Evolutionary conservation across 148 eudicot species (phyloP).

Genomic region (Polygonum maritimum): DNA sequence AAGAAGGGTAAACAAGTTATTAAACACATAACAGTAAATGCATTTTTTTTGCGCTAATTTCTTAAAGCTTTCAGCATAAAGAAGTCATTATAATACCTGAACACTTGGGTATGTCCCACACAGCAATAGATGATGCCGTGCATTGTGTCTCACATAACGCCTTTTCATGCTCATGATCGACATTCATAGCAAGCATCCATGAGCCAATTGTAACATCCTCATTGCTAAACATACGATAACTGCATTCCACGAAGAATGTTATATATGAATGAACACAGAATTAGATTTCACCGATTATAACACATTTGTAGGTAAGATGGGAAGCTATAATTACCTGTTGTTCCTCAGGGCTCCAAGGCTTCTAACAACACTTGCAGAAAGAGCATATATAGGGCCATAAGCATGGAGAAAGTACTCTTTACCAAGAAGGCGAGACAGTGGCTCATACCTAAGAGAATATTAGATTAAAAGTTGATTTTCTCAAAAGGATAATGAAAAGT

Average conservation of each 20-base stretch:
- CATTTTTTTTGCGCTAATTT: background rate
- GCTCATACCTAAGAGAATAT: constrained; percentile 68
- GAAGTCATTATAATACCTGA: constrained; percentile 41
- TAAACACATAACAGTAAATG: too few species aligned
- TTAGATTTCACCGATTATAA: background rate
- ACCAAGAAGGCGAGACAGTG: constrained; percentile 69
- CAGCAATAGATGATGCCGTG: constrained; percentile 69
- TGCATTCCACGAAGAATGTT: constrained; percentile 19
- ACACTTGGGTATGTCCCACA: constrained; percentile 96
- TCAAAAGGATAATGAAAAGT: background rate
- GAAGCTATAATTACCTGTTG: constrained; percentile 42
- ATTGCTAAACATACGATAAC: constrained; percentile 95
- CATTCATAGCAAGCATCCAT: constrained; percentile 99
- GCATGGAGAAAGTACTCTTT: constrained; percentile 95
- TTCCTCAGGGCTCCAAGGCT: constrained; percentile 81
- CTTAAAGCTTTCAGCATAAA: background rate
- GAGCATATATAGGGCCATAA: constrained; percentile 91
- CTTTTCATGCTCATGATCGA: constrained; percentile 66
- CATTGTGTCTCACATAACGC: constrained; percentile 67
- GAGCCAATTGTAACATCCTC: constrained; percentile 95
- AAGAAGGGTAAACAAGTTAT: too few species aligned
- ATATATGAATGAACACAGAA: background rate
- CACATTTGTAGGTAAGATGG: background rate
- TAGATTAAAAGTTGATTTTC: background rate
- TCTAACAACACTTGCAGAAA: constrained; percentile 84